Base-by-base conservation (phyloP, 257 asterid genomes). In the Ehretia macrophylla region DNA sequence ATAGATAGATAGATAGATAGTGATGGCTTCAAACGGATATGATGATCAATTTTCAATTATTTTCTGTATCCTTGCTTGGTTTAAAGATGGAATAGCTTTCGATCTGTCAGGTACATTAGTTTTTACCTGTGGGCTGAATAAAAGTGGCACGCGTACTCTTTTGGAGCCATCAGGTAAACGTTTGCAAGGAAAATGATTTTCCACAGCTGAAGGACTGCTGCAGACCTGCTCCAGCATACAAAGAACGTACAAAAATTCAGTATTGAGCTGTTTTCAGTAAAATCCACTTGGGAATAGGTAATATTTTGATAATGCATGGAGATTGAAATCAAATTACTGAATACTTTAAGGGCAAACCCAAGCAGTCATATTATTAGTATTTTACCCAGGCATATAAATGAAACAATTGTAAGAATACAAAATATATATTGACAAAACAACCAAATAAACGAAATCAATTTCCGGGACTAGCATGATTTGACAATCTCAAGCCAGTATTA, bases 141-240 rank as follows among this genome's bases (percentile, higher is more conserved):
- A 80, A 14, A 42, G 47, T 18, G 90, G 96, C 32, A 82, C 73
- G 22, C 81, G 82, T 40, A 93, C 77, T 66, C 99, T 83, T 74
- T 93, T 93, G 44, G 99, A 93, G 54, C 99, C 97, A 79, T 93
- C 99, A 5, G 97, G 96, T 40, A 89, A 58, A 37, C 96, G 95
- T 70, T 89, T 89, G 60, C 64, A 70, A 1, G 90, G 83, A 59
- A 69, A 68, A 17, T 67, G 77, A 58, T 65, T 59, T 55, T 77
- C 90, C 4, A 50, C 65, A 14, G 69, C 65, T 45, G 73, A 66
- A 64, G 40, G 51, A 47, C 76, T 77, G 58, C 57, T 32, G 46
- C 58, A 58, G 42, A 87, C 90, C 99, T 93, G 83, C 56, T 62
- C 47, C 66, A 48, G 40, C 10, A 48, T 40, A 32, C 19, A 66